Base-by-base conservation (phyloP, 2,329 filamentous ascomycete species). In the Torrubiella hemipterigena region DNA sequence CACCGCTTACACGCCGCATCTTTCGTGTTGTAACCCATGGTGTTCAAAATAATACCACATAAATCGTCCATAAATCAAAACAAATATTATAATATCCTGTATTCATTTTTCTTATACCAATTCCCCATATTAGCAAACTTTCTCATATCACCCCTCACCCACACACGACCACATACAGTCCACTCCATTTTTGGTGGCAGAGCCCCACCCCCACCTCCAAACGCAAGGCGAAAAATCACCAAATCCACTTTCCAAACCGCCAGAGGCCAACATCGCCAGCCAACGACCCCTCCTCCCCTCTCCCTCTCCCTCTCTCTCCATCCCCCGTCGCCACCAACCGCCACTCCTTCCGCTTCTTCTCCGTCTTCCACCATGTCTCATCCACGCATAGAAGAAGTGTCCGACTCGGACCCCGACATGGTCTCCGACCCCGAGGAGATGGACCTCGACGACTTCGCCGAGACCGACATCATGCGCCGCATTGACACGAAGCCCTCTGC, bases 371-470 rank as follows among this genome's bases (percentile, higher is more conserved):
- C 40, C 42, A 91, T 93, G 85, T 82, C 84, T 27, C 78, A 91
- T 63, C 76, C 87, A 37, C 78, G 80, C 38, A 79, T 96, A 56
- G 91, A 98, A 69, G 91, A 96, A 59, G 79, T 95, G 40, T 84
- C 78, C 37, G 85, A 93, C 65, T 77, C 71, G 55, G 81, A 84
- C 58, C 67, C 68, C 43, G 77, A 73, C 24, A 31, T 33, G 27
- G 37, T 67, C 43, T 84, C 81, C 11, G 89, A 96, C 61, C 85
- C 89, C 32, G 82, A 85, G 41, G 86, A 94, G 59, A 80, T 78
- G 55, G 81, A 91, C 59, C 81, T 87, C 47, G 69, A 73, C 50
- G 71, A 75, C 56, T 73, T 76, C 42, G 52, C 53, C 51, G 69
- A 73, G 36, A 47, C 58, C 27, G 69, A 75, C 54, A 75, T 74